Percentiles rank a stretch among this genome's conserved stretches.
phyloP scores from a whole-genome alignment of 768 basidiomycete genomes.

The Leucogyrophana mollusca region DNA sequence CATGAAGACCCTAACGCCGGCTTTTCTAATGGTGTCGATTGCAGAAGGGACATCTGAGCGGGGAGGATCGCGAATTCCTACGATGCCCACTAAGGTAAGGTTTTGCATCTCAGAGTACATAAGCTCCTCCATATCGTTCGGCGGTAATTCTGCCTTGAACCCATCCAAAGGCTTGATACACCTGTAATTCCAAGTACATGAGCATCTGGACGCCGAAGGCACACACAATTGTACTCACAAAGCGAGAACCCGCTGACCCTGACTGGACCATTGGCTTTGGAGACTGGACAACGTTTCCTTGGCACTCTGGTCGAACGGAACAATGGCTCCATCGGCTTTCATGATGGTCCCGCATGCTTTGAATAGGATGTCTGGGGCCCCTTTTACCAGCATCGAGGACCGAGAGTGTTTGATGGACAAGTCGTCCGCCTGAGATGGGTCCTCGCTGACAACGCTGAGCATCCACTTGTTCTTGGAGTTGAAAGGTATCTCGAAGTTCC shows the following conservation, averaged over 20 bases:
- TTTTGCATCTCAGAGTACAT: constrained; percentile 29
- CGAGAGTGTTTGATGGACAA: not conserved
- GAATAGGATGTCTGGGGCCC: constrained; percentile 50
- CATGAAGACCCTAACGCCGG: constrained; percentile 51
- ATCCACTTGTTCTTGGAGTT: constrained; percentile 51
- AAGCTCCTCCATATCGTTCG: constrained; percentile 26
- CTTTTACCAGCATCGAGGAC: constrained; percentile 43
- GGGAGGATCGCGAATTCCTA: constrained; percentile 51
- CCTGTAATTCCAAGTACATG: not conserved
- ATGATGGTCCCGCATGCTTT: constrained; percentile 27
- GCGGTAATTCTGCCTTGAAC: constrained; percentile 9
- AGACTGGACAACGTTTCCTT: constrained; percentile 9
- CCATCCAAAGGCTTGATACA: constrained; percentile 2
- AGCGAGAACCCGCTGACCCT: constrained; percentile 47
- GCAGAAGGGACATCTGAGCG: constrained; percentile 43
- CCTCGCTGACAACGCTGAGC: constrained; percentile 35
- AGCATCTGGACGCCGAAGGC: not conserved
- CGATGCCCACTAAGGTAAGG: constrained; percentile 43
- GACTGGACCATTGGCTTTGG: constrained; percentile 36
- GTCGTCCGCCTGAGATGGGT: not conserved
- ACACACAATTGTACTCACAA: constrained; percentile 17
- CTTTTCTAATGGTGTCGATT: constrained; percentile 41
- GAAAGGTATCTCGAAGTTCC: constrained; percentile 29
- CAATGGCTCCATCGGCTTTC: constrained; percentile 20
- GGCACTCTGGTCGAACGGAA: constrained; percentile 17